A percentile compares a stretch with the other conserved stretches of the same genome.
These are phyloP conservation scores for Lycium barbarum DNA, from an alignment of 257 asterid species.

Conservation along the genomic window DNA sequence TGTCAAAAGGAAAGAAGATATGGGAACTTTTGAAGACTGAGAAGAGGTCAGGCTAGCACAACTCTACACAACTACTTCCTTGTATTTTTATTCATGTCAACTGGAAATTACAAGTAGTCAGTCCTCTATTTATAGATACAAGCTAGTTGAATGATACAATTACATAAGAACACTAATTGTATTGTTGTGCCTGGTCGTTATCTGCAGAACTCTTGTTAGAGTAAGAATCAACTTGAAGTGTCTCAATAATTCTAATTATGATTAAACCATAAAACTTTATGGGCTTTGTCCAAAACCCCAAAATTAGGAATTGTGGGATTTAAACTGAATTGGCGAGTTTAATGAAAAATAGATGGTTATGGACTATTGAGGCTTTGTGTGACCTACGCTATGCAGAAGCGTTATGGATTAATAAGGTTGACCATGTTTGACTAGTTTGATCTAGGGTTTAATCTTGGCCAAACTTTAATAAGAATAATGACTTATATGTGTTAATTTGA, in stretches of 20 bases:
- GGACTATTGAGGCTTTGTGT: not conserved
- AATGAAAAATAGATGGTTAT: no score
- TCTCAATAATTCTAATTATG: not conserved
- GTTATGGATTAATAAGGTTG: no score
- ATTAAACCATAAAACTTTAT: not conserved
- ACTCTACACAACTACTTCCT: no score
- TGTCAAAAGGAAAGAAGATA: no score
- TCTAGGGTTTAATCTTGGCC: not conserved
- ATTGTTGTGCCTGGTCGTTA: not conserved
- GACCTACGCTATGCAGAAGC: not conserved
- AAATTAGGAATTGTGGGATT: not conserved
- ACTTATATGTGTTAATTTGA: no score
- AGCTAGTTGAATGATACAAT: not conserved
- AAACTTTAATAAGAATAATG: no score
- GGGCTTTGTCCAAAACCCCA: not conserved
- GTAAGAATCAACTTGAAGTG: not conserved
- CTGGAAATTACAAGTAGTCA: no score
- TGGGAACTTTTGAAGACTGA: no score
- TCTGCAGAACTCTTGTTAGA: no score
- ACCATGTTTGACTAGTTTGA: not conserved
- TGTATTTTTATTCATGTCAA: no score
- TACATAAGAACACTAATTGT: not conserved
- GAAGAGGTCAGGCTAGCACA: no score
- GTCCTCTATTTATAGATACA: no score
- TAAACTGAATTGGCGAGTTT: not conserved